Base-by-base conservation (phyloP, 2,329 filamentous ascomycete species). In the Aspergillus sp. region DNA sequence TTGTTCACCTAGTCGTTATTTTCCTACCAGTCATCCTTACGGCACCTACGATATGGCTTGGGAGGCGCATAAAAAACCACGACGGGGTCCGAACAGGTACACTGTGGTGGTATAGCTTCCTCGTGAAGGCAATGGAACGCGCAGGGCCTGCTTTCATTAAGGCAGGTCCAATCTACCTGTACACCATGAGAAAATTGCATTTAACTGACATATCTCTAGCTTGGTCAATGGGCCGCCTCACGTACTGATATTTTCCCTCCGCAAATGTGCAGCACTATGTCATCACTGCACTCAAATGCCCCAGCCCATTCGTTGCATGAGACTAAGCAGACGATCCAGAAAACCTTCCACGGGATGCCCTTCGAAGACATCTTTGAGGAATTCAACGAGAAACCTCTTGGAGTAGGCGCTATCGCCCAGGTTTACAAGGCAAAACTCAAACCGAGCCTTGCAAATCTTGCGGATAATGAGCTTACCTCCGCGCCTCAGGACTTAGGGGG, bases 201-300 rank as follows among this genome's bases (percentile, higher is more conserved):
- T 55, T 44, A n/a, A 48, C 55, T 57, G 44, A 48, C 47, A 17
- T 40, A 33, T 17, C 43, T 49, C 57, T 66, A 93, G 87, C 85
- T 99, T 55, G 95, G 95, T 15, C 95, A 99, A 86, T 99, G 95
- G 95, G 95, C 95, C 17, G 95, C 95, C 3, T 98, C 95, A 5
- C 84, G 95, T 71, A 90, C 93, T 43, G 95, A 99, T 75, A 96
- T 99, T 70, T 99, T 99, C 71, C 95, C 95, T 2, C 89, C 84
- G 21, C 88, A 97, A 73, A 86, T 99, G 84, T 99, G 95, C 77
- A 85, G 85, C 44, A 87, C 93, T 71, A 95, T 99, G 93, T 96
- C 93, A 1, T 90, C 92, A 61, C 83, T 99, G 46, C 95, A 99
- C 76, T 97, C 95, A 2, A 87, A 98, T 71, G 93, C 95, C 0